A percentile compares a stretch with the other conserved stretches of the same genome.
phyloP scores from a whole-genome alignment of 1,284 basidiomycete genomes.

The Heterobasidion parviporum region DNA sequence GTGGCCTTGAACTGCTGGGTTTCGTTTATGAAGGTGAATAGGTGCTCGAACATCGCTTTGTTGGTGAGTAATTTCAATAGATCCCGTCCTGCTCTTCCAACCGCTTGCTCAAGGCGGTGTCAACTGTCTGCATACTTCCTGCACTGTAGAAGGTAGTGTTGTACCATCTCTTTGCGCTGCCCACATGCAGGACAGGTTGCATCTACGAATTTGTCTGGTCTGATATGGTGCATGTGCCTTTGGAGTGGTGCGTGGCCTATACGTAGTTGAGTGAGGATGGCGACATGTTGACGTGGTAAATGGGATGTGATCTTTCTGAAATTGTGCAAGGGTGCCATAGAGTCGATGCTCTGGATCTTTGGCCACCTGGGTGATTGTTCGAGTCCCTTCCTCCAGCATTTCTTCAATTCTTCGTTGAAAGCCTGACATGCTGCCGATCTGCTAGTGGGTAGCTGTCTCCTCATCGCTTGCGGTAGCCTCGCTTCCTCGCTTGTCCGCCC shows the following conservation, averaged over 20 bases:
- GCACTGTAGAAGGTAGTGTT: conserved; percentile 1
- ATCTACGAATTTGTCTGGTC: not conserved
- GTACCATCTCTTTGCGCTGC: not conserved
- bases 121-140: not conserved
- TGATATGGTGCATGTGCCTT: not conserved
- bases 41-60: too few relatives aligned
- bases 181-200: conserved; percentile 3
- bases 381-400: not conserved
- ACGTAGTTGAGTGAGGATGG: not conserved
- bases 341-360: not conserved
- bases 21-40: too few relatives aligned
- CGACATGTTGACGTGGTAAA: not conserved
- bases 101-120: too few relatives aligned
- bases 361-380: not conserved
- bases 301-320: not conserved
- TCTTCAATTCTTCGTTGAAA: not conserved
- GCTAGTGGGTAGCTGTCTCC: not conserved
- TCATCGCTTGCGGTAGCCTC: not conserved
- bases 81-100: too few relatives aligned
- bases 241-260: not conserved
- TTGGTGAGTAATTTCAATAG: too few relatives aligned
- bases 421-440: not conserved
- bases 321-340: not conserved
- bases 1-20: too few relatives aligned
- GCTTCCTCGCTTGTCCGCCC: not conserved